Conservation (phyloP, 495 filamentous ascomycete genomes). For the Darksidea phi region DNA sequence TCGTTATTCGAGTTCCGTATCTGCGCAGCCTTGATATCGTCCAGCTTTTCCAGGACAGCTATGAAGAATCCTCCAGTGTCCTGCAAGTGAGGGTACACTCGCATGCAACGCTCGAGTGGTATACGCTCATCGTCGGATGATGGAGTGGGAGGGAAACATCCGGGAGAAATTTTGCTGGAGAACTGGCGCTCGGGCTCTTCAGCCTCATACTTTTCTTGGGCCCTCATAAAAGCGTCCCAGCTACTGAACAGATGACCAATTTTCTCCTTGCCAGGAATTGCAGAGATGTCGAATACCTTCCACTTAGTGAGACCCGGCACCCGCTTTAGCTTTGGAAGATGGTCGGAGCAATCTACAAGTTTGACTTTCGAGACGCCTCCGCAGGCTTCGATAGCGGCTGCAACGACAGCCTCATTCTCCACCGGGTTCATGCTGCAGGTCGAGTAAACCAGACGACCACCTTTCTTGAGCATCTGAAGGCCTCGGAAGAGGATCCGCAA, state of each 20-base stretch:
- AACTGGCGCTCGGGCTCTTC: constrained; percentile 23
- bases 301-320: constrained; percentile 69
- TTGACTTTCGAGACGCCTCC: constrained; percentile 78
- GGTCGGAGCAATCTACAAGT: constrained; percentile 76
- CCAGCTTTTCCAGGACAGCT: constrained; percentile 83
- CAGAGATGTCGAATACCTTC: constrained; percentile 72
- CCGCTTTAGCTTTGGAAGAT: constrained; percentile 74
- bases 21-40: constrained; percentile 80
- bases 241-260: constrained; percentile 69
- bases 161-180: constrained; percentile 55
- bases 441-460: constrained; percentile 91
- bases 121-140: constrained; percentile 50
- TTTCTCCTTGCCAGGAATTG: constrained; percentile 44
- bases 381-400: constrained; percentile 81
- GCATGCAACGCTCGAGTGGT: constrained; percentile 85
- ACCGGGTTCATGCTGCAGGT: constrained; percentile 98
- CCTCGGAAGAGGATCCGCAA: constrained; percentile 86
- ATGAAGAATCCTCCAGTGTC: constrained; percentile 99
- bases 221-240: constrained; percentile 71
- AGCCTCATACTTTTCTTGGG: constrained; percentile 14
- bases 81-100: constrained; percentile 91
- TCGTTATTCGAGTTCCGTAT: constrained; percentile 53
- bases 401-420: constrained; percentile 93
- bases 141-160: constrained; percentile 73
- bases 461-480: constrained; percentile 93